Conservation (phyloP, 23 red algal genomes). For the Gracilaria vermiculophylla region DNA sequence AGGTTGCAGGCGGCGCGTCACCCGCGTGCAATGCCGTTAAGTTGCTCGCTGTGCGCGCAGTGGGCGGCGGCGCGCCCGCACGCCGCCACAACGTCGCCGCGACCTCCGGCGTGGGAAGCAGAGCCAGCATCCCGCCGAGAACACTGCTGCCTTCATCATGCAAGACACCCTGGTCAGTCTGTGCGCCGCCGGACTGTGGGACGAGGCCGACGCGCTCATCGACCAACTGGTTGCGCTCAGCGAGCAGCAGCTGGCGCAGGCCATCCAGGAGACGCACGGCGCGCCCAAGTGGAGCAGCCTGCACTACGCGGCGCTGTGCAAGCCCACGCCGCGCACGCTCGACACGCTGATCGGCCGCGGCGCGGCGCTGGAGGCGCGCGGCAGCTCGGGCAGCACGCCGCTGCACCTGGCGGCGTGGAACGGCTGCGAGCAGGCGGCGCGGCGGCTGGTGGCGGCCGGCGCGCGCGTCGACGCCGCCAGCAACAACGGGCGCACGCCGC, state of each 20-base stretch:
- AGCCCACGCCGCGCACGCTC: not conserved
- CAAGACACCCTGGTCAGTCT: slow-evolving; percentile 13
- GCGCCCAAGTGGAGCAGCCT: not conserved
- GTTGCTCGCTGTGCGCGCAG: too few species aligned
- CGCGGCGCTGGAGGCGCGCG: slow-evolving; percentile 22
- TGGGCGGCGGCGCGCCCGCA: too few species aligned
- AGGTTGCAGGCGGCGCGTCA: not conserved
- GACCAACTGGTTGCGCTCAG: slow-evolving; percentile 11
- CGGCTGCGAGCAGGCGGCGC: not conserved
- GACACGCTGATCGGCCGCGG: not conserved
- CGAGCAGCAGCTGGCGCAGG: not conserved
- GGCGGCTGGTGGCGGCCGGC: not conserved
- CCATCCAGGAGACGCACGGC: slow-evolving; percentile 13
- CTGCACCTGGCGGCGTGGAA: slow-evolving; percentile 44
- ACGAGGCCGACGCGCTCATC: not conserved
- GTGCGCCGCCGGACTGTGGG: slow-evolving; percentile 14
- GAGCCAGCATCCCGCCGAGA: too few species aligned
- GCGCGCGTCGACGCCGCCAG: slow-evolving; percentile 19
- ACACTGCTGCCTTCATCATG: not conserved
- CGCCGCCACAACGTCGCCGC: too few species aligned
- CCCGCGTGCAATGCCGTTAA: not conserved
- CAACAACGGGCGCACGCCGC: slow-evolving; percentile 10
- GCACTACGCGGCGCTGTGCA: not conserved
- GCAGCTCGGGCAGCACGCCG: slow-evolving; percentile 12
- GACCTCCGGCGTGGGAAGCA: too few species aligned